Evolutionary conservation across 169 alveolate genomes (phyloP), one percentile per base, ranked within the genome.

Genomic region (Cryptosporidium felis): DNA sequence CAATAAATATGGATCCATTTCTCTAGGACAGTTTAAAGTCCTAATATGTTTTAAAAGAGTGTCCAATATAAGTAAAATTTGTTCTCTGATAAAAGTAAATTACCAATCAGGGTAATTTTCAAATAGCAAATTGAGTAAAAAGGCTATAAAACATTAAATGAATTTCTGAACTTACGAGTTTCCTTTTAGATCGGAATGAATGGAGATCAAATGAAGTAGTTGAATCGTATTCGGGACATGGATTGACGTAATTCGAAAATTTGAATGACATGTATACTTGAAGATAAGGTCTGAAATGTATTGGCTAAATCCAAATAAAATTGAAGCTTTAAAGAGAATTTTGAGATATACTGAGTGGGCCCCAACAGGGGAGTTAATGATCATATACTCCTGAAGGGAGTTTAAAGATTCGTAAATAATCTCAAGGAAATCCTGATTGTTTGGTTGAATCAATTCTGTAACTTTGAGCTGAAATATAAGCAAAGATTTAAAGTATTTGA

Each of bases 341-440:
- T 74, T 74, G 16, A 74, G 65, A 34, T 74, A 74, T 10, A 41
- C 38, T 26, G 74, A 74, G 36, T 74, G 85, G 8, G 85, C 60
- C 12, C 85, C 85, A 36, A 74, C 30, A 32, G 85, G 85, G 14
- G 85, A 40, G 18, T 74, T 74, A 49, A 74, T 53, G n/a, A 74
- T 38, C 18, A 74, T 41, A 36, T 53, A 74, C 28, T 74, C 85
- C 28, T 40, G 46, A 38, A 74, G 14, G 18, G 47, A 23, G 41
- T 32, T 21, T 1, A 74, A 28, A 18, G 67, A 74, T 1, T 74
- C 58, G 38, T 74, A 38, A 21, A 74, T 10, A 51, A 40, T 53
- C 16, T 46, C 45, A 34, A 51, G 18, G 40, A 56, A 49, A 2
- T 53, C 60, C n/a, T 74, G 41, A 4, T 53, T 12, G 5, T 14